Evolutionary conservation across 768 basidiomycete genomes (phyloP).

Genomic region (Pholiota conissans): DNA sequence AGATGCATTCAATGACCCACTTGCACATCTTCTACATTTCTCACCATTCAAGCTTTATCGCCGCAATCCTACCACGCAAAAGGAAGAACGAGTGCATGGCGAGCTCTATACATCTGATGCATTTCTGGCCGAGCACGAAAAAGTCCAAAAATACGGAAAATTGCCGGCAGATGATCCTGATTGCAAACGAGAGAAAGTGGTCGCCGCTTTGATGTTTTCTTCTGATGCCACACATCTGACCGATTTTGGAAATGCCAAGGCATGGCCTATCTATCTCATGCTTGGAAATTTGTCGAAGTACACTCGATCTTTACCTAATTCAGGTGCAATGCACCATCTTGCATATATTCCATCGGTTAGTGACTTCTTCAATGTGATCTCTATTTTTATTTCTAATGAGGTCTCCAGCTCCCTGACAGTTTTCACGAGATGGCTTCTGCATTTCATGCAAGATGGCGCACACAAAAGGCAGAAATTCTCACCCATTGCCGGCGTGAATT

Average conservation of each 20-base stretch:
- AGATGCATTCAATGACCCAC: slow-evolving; percentile 17
- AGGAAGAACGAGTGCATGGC: slow-evolving; percentile 17
- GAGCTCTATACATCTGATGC: slow-evolving; percentile 35
- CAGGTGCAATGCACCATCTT: slow-evolving; percentile 35
- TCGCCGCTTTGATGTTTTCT: slow-evolving; percentile 27
- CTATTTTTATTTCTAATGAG: background rate
- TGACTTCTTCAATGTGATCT: background rate
- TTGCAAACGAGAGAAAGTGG: slow-evolving; percentile 25
- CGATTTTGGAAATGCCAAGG: slow-evolving; percentile 30
- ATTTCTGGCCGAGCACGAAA: slow-evolving; percentile 26
- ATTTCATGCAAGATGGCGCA: slow-evolving; percentile 13
- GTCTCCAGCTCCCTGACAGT: slow-evolving; percentile 21
- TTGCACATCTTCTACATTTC: slow-evolving; percentile 24
- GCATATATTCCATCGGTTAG: slow-evolving; percentile 43
- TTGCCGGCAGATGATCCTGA: slow-evolving; percentile 22
- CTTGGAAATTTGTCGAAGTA: slow-evolving; percentile 46
- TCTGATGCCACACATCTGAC: slow-evolving; percentile 26
- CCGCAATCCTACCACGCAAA: background rate
- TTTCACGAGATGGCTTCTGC: slow-evolving; percentile 22
- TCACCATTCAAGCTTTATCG: slow-evolving; percentile 28
- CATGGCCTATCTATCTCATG: slow-evolving; percentile 41
- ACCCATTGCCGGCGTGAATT: slow-evolving; percentile 22
- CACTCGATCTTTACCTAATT: slow-evolving; percentile 24
- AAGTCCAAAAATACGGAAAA: slow-evolving; percentile 23
- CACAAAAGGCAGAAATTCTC: slow-evolving; percentile 16